phyloP scores from a whole-genome alignment of 495 filamentous ascomycete species.

The Aspergillus affinis region DNA sequence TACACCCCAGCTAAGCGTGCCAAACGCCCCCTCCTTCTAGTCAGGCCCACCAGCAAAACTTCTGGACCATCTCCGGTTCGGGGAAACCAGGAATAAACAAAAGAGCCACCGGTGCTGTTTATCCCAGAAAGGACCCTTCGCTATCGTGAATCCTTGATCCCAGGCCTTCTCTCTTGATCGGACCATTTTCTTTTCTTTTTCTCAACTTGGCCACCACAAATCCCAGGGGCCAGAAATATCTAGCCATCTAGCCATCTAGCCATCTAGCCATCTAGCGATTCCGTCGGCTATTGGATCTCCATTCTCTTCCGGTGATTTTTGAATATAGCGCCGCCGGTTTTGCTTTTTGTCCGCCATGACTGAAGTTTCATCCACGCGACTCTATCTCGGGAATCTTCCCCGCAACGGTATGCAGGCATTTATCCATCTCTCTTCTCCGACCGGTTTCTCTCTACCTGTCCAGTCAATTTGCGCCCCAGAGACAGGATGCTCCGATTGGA shows the following conservation, averaged over 20 bases:
- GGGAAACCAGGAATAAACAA: not conserved
- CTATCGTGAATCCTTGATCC: slow-evolving; percentile 1
- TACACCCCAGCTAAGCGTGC: not conserved
- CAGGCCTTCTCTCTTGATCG: slow-evolving; percentile 8
- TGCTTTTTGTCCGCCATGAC: slow-evolving; percentile 37
- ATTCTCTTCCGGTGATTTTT: slow-evolving; percentile 8
- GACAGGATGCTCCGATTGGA: slow-evolving; percentile 21
- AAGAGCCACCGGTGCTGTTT: not conserved
- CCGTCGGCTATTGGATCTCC: not conserved
- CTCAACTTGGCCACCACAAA: slow-evolving; percentile 8
- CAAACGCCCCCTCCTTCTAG: slow-evolving; percentile 1
- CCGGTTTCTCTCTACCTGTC: slow-evolving; percentile 17
- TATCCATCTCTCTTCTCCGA: slow-evolving; percentile 28
- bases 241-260: too few species aligned
- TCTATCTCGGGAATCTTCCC: slow-evolving; percentile 97
- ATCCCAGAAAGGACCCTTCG: slow-evolving; percentile 1
- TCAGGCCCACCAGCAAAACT: slow-evolving; percentile 5
- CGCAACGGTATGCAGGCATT: slow-evolving; percentile 78
- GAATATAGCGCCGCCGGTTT: slow-evolving; percentile 12
- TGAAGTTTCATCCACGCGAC: slow-evolving; percentile 85
- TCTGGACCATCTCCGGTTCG: not conserved
- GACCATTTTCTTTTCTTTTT: slow-evolving; percentile 17
- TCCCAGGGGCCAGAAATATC: slow-evolving; percentile 11
- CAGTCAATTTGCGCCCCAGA: slow-evolving; percentile 12
- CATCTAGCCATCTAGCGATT: too few species aligned